Base-by-base conservation (phyloP, 352 stramenopile genomes). In the Phytophthora sojae region DNA sequence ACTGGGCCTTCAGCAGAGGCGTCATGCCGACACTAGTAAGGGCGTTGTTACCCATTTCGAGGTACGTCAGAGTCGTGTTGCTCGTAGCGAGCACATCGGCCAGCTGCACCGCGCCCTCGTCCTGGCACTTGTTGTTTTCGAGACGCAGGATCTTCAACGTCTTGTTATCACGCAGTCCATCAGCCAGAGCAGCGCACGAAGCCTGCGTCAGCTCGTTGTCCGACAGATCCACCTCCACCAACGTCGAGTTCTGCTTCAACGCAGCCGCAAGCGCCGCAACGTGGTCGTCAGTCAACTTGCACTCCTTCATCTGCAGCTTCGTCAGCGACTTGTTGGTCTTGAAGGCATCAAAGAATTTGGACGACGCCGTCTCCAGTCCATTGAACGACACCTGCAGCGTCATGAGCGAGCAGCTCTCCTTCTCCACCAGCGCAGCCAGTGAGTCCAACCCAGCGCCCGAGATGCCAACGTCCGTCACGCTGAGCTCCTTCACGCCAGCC, bases 351-450 rank as follows among this genome's bases (percentile, higher is more conserved):
- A 93, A 92, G 57, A 95, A 91, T 21, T 69, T 61, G 1, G 71
- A 64, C 25, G 52, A 68, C 3, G 84, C 74, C 3, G 6, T 59
- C 11, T 74, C 63, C n/a, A 96, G 60, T 0, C 45, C 64, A 64
- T 96, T 94, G 42, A 94, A 92, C 30, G 86, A 94, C 26, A 95
- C 54, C 69, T 92, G 73, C 25, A 95, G 60, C 23, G 79, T 86
- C 59, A 77, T 64, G 11, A 95, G 73, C 29, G 81, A 82, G 64
- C 88, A 92, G 9, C 69, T 73, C 4, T 80, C 49, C 26, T 63
- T 67, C 39, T 49, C 64, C n/a, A 94, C 14, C 30, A 86, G 55
- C 32, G 35, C n/a, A 3, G 83, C 85, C 57, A 92, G 67, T 51
- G 80, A 59, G 49, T 83, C 74, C 14, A 94, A 77, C 30, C 78